A percentile compares a stretch with the other conserved stretches of the same genome.
phyloP scores from a whole-genome alignment of 805 yeast species.

The Ogataea populi-albae region DNA sequence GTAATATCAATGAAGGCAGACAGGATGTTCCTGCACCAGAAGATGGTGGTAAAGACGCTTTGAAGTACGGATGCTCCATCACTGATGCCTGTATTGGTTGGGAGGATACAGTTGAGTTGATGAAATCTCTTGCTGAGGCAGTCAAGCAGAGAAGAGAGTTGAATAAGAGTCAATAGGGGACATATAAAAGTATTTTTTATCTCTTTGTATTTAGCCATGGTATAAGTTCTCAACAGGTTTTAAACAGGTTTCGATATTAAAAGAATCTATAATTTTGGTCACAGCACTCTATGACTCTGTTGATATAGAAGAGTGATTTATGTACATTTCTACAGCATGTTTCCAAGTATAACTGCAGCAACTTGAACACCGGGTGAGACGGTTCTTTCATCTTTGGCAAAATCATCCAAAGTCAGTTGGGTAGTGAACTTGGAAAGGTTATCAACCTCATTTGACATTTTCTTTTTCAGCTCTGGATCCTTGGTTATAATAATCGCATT shows the following conservation, averaged over 20 bases:
- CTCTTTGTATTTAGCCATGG: conserved; percentile 1
- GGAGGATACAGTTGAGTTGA: conserved; percentile 75
- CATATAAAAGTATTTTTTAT: background rate
- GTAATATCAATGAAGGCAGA: conserved; percentile 87
- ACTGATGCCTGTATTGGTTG: conserved; percentile 98
- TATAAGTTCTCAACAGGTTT: background rate
- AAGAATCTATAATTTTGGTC: too few relatives aligned
- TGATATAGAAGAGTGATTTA: too few relatives aligned
- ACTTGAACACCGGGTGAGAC: conserved; percentile 61
- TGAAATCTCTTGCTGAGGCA: conserved; percentile 71
- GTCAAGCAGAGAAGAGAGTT: conserved; percentile 68
- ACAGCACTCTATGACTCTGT: too few relatives aligned
- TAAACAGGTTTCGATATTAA: background rate
- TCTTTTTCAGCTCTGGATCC: conserved; percentile 53
- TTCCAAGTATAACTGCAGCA: conserved; percentile 63
- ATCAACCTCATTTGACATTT: conserved; percentile 62
- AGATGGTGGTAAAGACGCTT: conserved; percentile 65
- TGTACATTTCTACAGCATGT: conserved; percentile 46
- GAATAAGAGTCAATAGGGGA: too few relatives aligned
- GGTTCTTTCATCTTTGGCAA: conserved; percentile 56
- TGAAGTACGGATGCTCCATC: conserved; percentile 90
- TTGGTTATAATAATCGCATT: conserved; percentile 78
- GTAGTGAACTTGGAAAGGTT: conserved; percentile 54
- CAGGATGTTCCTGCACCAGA: conserved; percentile 77
- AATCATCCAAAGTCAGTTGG: conserved; percentile 57